Evolutionary conservation across 2,329 filamentous ascomycete species (phyloP).

Genomic region (Fusarium pseudograminearum): DNA sequence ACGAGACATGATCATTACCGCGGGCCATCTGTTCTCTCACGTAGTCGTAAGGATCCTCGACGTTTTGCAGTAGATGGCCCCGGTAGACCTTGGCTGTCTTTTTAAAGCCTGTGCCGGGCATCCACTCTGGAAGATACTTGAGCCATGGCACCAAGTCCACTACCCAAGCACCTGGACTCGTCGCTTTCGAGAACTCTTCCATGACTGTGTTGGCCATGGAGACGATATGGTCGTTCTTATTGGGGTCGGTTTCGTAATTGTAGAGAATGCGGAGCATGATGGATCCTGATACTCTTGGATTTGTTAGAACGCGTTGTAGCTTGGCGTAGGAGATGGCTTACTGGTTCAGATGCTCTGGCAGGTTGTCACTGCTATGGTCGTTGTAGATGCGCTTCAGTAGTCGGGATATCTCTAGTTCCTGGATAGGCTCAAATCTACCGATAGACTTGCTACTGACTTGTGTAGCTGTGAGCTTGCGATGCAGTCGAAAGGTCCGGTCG

Average conservation of each 20-base stretch:
- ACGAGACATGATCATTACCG: conserved; percentile 3
- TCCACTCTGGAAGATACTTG: conserved; percentile 2
- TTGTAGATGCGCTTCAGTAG: background rate
- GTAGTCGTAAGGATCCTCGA: conserved; percentile 6
- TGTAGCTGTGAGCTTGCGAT: conserved; percentile 24
- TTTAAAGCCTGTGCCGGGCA: conserved; percentile 10
- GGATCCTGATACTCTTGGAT: background rate
- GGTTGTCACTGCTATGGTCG: background rate
- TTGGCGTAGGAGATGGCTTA: rapidly evolving
- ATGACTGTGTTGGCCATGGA: conserved; percentile 17
- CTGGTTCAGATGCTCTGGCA: conserved; percentile 15
- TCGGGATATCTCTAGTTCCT: background rate
- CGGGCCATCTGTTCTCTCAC: background rate
- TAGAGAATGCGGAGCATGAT: conserved; percentile 29
- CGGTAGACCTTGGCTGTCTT: conserved; percentile 5
- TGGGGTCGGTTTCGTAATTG: conserved; percentile 9
- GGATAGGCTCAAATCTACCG: conserved; percentile 3
- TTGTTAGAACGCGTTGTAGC: background rate
- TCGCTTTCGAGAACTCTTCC: conserved; percentile 25
- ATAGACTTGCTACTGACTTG: conserved; percentile 28
- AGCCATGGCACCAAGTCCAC: conserved; percentile 20
- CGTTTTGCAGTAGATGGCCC: background rate
- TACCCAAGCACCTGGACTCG: conserved; percentile 12
- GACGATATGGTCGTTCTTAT: conserved; percentile 1
- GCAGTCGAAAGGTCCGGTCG: conserved; percentile 4